Evolutionary conservation across 306 rosid species (phyloP), one percentile per base, ranked within the genome.

Genomic region (Biancaea sappan): DNA sequence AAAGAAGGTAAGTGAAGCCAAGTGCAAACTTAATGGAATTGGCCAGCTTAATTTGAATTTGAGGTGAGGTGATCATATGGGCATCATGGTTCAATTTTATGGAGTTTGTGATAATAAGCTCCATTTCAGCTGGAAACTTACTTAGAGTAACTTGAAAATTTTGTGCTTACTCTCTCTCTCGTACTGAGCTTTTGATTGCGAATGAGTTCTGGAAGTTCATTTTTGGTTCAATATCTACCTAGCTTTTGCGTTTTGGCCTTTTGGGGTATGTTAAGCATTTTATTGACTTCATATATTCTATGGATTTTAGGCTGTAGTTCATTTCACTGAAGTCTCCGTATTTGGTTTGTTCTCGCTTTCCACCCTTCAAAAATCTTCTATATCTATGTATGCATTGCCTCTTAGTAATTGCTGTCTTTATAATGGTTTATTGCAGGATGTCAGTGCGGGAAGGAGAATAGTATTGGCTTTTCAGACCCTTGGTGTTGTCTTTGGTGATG

Each of bases 401-500:
- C 25, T 29, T 71, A n/a, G 22, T 53, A 52, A 50, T 56, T 75
- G 28, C 72, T 48, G 15, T 74, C 32, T 86, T 59, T 4, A 14
- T 54, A 21, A 73, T 67, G 51, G 71, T 65, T 59, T 67, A 18
- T 77, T 83, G 79, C 92, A 94, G 97, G 99, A 92, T 78, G 72
- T 84, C 69, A 90, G 86, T 57, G 3, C 83, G 80, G 96, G 92
- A 56, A 92, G 80, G 88, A 88, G 69, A 57, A 82, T 95, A 73
- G 40, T 71, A 70, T 81, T 95, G 79, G 93, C 89, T 75, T 92
- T 88, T 77, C 98, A 95, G 78, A 95, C 98, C 57, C 98, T 92
- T 72, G 99, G 99, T 77, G 92, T 95, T 77, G 98, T 95, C 65
- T 95, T 95, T 85, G 99, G 99, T 69, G 99, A 95, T 82, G 99